Evolutionary conservation across 2,329 filamentous ascomycete species (phyloP).

Genomic region (Colletotrichum kahawae): DNA sequence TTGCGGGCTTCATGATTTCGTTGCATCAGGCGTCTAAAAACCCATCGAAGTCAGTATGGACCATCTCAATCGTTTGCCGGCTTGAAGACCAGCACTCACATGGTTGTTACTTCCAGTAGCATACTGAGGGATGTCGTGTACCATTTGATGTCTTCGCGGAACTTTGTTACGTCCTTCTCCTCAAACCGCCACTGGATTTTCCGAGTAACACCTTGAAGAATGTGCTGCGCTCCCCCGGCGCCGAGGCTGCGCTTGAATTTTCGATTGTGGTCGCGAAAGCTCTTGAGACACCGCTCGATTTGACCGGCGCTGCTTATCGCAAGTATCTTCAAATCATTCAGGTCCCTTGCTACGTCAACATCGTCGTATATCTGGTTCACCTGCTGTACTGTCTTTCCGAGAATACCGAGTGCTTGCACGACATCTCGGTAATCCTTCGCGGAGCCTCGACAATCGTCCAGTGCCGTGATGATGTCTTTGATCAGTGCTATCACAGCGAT

Average conservation of each 20-base stretch:
- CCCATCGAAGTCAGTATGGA: not conserved
- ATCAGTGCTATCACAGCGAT: slow-evolving; percentile 30
- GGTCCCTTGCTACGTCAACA: no score
- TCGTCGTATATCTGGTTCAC: no score
- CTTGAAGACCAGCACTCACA: not conserved
- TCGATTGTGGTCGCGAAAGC: not conserved
- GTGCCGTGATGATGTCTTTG: slow-evolving; percentile 31
- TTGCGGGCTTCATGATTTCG: not conserved
- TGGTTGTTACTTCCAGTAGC: not conserved
- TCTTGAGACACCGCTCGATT: not conserved
- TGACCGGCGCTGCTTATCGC: not conserved
- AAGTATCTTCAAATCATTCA: no score
- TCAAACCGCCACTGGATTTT: not conserved
- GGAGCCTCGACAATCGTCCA: slow-evolving; percentile 32
- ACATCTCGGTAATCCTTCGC: slow-evolving; percentile 32
- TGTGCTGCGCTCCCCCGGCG: not conserved
- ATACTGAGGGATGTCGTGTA: not conserved
- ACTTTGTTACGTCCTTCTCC: not conserved
- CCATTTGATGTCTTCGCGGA: not conserved
- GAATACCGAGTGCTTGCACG: no score
- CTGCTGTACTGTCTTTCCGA: no score
- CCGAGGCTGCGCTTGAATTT: not conserved
- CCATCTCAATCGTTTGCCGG: not conserved
- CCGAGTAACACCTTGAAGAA: not conserved
- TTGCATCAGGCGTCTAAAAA: not conserved